Percentiles rank a stretch among this genome's conserved stretches.
Conservation (phyloP, 225 moss, liverwort and hornwort species). For the Lunularia cruciata region DNA sequence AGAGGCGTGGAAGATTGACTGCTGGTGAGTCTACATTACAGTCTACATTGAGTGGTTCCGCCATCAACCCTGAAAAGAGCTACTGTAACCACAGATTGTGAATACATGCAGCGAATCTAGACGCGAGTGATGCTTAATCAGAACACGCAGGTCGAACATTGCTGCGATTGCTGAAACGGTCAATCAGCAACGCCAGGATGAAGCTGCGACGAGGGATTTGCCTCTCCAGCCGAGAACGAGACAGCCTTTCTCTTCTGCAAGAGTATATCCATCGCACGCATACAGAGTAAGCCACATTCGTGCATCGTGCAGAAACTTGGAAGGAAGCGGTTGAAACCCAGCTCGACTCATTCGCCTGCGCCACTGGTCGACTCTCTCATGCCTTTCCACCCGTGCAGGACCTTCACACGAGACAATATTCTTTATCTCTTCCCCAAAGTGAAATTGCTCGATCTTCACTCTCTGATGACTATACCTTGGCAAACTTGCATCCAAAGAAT, state of each 20-base stretch:
- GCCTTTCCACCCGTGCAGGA: conserved; percentile 35
- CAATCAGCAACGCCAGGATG: conserved; percentile 34
- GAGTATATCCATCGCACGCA: conserved; percentile 30
- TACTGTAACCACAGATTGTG: no score
- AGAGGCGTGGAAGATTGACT: no score
- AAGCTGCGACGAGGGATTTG: conserved; percentile 39
- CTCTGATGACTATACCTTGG: conserved; percentile 26
- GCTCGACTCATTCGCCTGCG: conserved; percentile 40
- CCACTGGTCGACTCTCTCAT: conserved; percentile 43
- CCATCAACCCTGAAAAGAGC: no score
- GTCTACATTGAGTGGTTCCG: no score
- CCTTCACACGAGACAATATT: conserved; percentile 48
- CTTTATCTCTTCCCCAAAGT: conserved; percentile 45
- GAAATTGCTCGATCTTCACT: conserved; percentile 40
- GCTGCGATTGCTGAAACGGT: no score
- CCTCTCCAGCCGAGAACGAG: conserved; percentile 39
- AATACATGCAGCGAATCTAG: no score
- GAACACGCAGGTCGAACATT: no score
- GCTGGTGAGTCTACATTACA: no score
- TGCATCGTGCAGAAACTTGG: conserved; percentile 26
- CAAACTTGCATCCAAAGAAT: conserved; percentile 37
- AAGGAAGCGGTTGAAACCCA: conserved; percentile 33
- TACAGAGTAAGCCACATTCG: conserved; percentile 30
- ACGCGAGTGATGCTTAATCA: no score
- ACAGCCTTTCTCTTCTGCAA: conserved; percentile 37